These are phyloP conservation scores for Fraxinus xanthoxyloides DNA, from an alignment of 305 asterid species.

Conservation along the genomic window DNA sequence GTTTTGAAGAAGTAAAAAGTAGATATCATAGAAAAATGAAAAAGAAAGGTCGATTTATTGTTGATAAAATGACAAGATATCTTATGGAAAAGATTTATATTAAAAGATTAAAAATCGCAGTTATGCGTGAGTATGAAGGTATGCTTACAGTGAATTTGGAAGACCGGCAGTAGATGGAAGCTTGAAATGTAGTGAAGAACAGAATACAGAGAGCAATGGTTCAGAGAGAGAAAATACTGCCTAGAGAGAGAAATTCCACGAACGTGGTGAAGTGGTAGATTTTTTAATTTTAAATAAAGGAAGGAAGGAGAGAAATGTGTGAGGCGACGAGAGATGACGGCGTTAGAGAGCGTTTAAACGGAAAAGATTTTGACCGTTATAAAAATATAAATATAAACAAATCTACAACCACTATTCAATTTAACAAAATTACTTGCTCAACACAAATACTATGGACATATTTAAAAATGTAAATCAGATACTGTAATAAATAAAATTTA, in stretches of 20 bases:
- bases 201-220: not conserved
- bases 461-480: not conserved
- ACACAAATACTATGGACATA: not conserved
- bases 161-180: not conserved
- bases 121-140: not conserved
- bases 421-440: not conserved
- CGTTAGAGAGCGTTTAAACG: not conserved
- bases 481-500: not conserved
- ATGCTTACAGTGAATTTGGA: not conserved
- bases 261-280: not conserved
- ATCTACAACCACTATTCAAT: not conserved
- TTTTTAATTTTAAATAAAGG: not conserved
- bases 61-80: not conserved
- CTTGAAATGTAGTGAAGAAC: not conserved
- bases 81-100: not conserved
- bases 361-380: not conserved
- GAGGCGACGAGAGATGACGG: not conserved
- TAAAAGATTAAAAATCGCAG: not conserved
- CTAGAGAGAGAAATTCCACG: not conserved
- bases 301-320: not conserved
- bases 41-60: not conserved
- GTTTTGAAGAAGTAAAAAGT: not conserved
- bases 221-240: not conserved
- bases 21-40: not conserved
- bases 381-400: too few species aligned